Base-by-base conservation (phyloP, 306 rosid species). In the Trichosanthes cucumerina region DNA sequence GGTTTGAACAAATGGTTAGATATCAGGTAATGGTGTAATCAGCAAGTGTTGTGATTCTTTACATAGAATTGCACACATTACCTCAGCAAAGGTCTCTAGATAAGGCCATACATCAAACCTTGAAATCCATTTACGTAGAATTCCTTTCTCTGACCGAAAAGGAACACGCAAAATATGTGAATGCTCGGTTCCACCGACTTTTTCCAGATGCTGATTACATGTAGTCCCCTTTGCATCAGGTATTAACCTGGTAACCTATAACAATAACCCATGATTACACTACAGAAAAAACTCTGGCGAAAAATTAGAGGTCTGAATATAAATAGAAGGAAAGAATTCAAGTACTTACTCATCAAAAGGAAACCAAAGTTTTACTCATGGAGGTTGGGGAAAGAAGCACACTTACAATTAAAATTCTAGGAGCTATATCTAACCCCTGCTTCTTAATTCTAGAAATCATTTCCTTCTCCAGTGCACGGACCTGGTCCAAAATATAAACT, bases 91-190 rank as follows among this genome's bases (percentile, higher is more conserved):
- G 82, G 90, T 88, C 90, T 92, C 98, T 69, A 91, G 87, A 83
- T 90, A 93, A 63, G 98, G 98, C 98, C 97, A 91, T 53, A 82
- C 95, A 82, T 92, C 98, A 88, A 95, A 95, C 83, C 97, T 90
- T 81, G 98, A 92, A 77, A 95, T 95, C 98, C 98, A 95, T 88
- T 92, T 89, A 24, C 87, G 90, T 4, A 95, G 89, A 65, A 68
- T 86, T 78, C 99, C 97, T 5, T 83, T 85, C 21, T 95, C 86
- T 33, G 97, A 92, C 81, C 92, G 85, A 79, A 95, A 95, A 26
- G 99, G 97, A 83, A 95, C 97, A 46, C 99, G 90, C 89, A 95
- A 84, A 80, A 95, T 95, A 84, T 89, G 90, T 34, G 93, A 68
- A 82, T 92, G 57, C 13, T 89, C 96, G 11, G 97, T 95, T 62